phyloP scores from a whole-genome alignment of 306 rosid genomes.

The Acacia confusa region DNA sequence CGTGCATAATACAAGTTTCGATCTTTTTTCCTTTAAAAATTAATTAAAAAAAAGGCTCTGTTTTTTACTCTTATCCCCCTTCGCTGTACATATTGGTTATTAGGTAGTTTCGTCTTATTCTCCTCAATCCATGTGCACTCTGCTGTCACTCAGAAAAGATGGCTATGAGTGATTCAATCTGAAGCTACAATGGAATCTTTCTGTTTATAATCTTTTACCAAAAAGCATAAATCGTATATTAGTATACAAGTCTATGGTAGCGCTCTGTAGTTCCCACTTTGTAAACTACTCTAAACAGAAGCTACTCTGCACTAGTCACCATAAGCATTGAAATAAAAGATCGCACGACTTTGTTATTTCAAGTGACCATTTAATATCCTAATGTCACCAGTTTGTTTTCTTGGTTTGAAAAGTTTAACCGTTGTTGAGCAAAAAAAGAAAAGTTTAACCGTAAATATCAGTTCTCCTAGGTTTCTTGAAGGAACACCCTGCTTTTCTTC shows the following conservation, averaged over 20 bases:
- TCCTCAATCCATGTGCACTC: background rate
- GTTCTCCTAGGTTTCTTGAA: conserved; percentile 12
- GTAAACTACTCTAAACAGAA: background rate
- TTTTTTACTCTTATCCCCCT: background rate
- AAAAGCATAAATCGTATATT: background rate
- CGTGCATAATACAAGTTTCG: background rate
- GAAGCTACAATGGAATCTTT: background rate
- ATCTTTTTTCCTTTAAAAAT: background rate
- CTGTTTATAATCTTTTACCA: background rate
- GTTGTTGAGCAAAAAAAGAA: too few relatives aligned
- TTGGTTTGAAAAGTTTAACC: background rate
- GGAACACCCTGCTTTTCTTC: conserved; percentile 25
- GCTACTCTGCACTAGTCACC: background rate
- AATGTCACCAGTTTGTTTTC: conserved; percentile 18
- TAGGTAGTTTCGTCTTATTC: background rate
- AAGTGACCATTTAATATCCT: conserved; percentile 32
- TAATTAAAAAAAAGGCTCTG: background rate
- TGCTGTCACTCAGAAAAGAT: conserved; percentile 26
- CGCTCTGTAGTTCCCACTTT: background rate
- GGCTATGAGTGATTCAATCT: conserved; percentile 1
- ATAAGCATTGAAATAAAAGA: background rate
- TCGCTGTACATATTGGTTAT: background rate
- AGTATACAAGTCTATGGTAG: background rate
- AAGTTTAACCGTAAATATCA: conserved; percentile 9
- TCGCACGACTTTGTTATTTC: conserved; percentile 33